Evolutionary conservation across 2,329 filamentous ascomycete species (phyloP).

Genomic region (Cladosporium halotolerans): DNA sequence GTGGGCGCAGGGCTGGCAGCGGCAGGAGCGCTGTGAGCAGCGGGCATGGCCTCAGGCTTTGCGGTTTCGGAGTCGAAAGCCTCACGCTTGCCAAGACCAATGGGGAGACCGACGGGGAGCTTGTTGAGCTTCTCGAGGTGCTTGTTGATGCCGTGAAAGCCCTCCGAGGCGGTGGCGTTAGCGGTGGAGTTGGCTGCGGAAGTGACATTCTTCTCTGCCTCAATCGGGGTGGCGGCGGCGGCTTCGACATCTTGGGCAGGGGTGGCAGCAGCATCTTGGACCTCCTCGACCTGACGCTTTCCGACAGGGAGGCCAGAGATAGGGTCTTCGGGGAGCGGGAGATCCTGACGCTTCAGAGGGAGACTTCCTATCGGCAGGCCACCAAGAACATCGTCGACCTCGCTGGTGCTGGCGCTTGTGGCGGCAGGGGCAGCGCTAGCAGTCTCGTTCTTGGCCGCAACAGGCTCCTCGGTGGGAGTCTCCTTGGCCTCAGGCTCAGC

Average conservation of each 20-base stretch:
- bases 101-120: neutral
- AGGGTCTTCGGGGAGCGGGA: neutral
- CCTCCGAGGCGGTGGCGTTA: neutral
- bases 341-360: neutral
- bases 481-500: neutral
- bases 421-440: neutral
- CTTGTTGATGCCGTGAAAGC: constrained; percentile 8
- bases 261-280: neutral
- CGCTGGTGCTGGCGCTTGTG: neutral
- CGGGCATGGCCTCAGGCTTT: neutral
- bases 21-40: neutral
- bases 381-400: neutral
- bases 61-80: neutral
- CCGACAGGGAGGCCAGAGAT: neutral
- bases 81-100: constrained; percentile 1
- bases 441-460: neutral
- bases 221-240: neutral
- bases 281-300: neutral
- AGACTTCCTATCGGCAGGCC: neutral
- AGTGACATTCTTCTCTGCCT: neutral
- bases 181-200: neutral
- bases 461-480: neutral
- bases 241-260: neutral
- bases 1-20: neutral
- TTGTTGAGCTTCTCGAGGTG: constrained; percentile 2